Evolutionary conservation across 139 green algal genomes (phyloP).

Genomic region (Nannochloris sp.): DNA sequence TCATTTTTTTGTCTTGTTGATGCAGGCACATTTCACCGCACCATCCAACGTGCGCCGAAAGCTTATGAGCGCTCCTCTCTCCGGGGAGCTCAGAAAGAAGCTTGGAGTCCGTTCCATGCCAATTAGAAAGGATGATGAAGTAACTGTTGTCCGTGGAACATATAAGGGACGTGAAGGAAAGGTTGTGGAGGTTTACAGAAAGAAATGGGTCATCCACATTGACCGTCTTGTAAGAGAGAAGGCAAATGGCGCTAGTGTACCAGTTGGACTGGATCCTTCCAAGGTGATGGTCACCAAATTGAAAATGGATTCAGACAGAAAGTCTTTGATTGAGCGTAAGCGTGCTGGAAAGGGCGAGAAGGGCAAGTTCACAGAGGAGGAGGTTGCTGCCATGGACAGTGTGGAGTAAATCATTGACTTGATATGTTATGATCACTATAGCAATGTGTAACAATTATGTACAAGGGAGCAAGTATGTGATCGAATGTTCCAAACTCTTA

Average conservation of each 20-base stretch:
- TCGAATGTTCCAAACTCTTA: neutral
- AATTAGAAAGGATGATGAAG: conserved; percentile 98
- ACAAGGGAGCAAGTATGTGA: neutral
- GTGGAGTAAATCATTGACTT: conserved; percentile 61
- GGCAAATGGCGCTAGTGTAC: conserved; percentile 93
- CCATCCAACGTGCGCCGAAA: conserved; percentile 79
- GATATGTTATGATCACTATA: neutral
- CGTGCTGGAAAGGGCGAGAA: conserved; percentile 67
- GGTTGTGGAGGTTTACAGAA: conserved; percentile 78
- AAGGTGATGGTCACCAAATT: conserved; percentile 99
- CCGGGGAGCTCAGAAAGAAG: conserved; percentile 84
- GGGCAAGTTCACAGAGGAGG: conserved; percentile 82
- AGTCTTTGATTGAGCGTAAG: conserved; percentile 88
- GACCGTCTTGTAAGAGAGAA: conserved; percentile 97
- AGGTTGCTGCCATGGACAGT: conserved; percentile 83
- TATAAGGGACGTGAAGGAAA: conserved; percentile 71
- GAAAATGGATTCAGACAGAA: conserved; percentile 98
- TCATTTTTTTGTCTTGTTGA: conserved; percentile 4
- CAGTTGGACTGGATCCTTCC: conserved; percentile 92
- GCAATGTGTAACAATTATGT: neutral
- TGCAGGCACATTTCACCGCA: conserved; percentile 93
- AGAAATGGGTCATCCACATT: conserved; percentile 99
- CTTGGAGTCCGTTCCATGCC: conserved; percentile 84
- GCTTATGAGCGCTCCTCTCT: conserved; percentile 92
- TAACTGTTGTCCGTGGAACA: conserved; percentile 86